Percentiles rank a stretch among this genome's conserved stretches.
phyloP scores from a whole-genome alignment of 2,329 filamentous ascomycete genomes.

The Mycosphaerella sp. region DNA sequence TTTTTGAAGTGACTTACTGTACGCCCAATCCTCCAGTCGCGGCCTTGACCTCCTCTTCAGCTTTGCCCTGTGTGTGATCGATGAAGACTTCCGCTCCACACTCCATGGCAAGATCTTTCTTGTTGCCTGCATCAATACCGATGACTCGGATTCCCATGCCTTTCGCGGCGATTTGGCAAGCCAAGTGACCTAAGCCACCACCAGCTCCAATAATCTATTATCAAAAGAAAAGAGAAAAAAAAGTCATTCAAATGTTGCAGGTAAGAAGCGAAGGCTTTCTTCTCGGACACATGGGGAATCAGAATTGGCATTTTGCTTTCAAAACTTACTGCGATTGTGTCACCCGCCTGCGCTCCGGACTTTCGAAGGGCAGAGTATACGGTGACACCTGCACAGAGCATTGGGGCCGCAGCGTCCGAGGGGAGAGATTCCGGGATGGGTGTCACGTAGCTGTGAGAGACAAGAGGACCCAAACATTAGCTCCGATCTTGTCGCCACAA shows the following conservation, averaged over 20 bases:
- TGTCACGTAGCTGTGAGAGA: conserved; percentile 52
- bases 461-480: background rate
- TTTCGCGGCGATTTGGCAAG: conserved; percentile 53
- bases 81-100: conserved; percentile 63
- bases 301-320: too few species aligned
- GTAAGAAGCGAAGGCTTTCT: too few species aligned
- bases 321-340: conserved; percentile 50
- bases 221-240: too few species aligned
- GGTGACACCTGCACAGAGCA: conserved; percentile 63
- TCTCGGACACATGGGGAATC: too few species aligned
- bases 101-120: conserved; percentile 54
- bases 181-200: conserved; percentile 49
- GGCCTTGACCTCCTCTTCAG: conserved; percentile 51
- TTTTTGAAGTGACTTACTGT: conserved; percentile 27
- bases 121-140: conserved; percentile 58
- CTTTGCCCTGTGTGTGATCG: conserved; percentile 51
- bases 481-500: too few species aligned
- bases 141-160: conserved; percentile 60
- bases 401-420: conserved; percentile 57
- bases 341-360: conserved; percentile 51
- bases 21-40: conserved; percentile 55
- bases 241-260: too few species aligned
- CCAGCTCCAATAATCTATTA: conserved; percentile 17
- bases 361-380: conserved; percentile 61
- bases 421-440: conserved; percentile 58